Conservation (phyloP, 129 eudicot genomes). For the Arctium minus region DNA sequence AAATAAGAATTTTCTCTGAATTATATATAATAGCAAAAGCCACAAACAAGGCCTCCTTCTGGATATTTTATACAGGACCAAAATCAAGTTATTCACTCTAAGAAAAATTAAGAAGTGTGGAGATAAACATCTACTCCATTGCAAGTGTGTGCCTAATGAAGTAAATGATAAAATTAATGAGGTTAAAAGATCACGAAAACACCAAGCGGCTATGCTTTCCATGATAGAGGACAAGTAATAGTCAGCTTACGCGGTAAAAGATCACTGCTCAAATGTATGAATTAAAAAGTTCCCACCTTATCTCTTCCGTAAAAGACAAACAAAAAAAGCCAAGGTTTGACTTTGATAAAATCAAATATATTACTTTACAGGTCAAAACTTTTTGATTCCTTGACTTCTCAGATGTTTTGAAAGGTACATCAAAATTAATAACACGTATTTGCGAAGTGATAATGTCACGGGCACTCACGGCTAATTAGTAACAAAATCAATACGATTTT, state of each 20-base stretch:
- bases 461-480: not conserved
- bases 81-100: not conserved
- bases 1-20: not conserved
- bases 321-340: not conserved
- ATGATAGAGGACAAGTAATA: not conserved
- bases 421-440: not conserved
- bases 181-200: constrained; percentile 2
- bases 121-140: not conserved
- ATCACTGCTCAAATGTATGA: not conserved
- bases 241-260: not conserved
- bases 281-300: not conserved
- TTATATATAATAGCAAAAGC: not conserved
- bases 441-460: not conserved
- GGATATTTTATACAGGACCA: not conserved
- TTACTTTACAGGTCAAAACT: not conserved
- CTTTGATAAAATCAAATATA: constrained; percentile 6
- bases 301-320: not conserved
- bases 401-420: not conserved
- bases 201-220: not conserved
- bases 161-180: not conserved
- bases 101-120: not conserved
- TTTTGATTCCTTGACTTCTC: not conserved
- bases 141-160: not conserved
- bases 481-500: not conserved
- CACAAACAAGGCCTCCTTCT: not conserved